Base-by-base conservation (phyloP, 495 filamentous ascomycete species). In the Niebla homalea region DNA sequence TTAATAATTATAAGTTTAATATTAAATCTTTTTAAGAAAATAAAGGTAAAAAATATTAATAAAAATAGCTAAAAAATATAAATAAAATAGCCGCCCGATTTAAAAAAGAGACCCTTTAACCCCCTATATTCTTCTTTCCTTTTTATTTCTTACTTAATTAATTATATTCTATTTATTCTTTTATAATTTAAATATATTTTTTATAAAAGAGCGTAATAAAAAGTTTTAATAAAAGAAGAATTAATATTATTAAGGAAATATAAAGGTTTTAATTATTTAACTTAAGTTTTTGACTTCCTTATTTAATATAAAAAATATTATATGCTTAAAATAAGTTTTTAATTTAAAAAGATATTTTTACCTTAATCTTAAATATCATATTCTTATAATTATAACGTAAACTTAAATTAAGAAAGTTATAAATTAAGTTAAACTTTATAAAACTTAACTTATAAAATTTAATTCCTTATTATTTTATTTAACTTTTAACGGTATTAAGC, bases 231-330 rank as follows among this genome's bases (percentile, higher is more conserved):
- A 4, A 40, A 5, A 16, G 3, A 40, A 40, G 12, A 40, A 4
- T 16, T 16, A 40, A 40, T 40, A 40, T 40, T 40, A 4, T 12
- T 3, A 40, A 12, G 19, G 15, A 12, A 16, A 12, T 5, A 5
- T 40, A 47, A 47, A 4, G 32, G 20, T 44, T 44, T 44, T 44
- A 44, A 44, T 44, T 20, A 20, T 44, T 35, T 47, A 32, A 5
- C 32, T 40, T 40, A 40, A 40, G 12, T 16, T 20, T 40, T 4
- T 40, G 12, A 3, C 12, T 16, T 16, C 11, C 5, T n/a, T n/a
- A n/a, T n/a, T n/a, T n/a, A n/a, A n/a, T n/a, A n/a, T n/a, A n/a
- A n/a, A n/a, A n/a, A n/a, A 16, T 12, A 12, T 12, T 40, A 40
- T 40, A 16, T 12, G 19, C 15, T 40, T 40, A 40, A 40, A 40